Base-by-base conservation (phyloP, 768 basidiomycete species). In the Kwoniella sp. region DNA sequence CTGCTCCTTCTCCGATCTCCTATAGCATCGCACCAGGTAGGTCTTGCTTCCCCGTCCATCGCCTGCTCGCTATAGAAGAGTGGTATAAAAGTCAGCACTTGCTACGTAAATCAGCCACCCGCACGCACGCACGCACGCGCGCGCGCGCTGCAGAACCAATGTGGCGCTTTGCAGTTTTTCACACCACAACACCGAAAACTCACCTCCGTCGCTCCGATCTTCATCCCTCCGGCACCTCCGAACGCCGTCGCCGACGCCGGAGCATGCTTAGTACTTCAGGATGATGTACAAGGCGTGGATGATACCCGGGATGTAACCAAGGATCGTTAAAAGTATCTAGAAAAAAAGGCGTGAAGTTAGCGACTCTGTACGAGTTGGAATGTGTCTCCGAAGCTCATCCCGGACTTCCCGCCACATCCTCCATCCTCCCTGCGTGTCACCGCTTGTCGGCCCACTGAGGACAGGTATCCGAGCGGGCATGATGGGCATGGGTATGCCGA, bases 251-350 rank as follows among this genome's bases (percentile, higher is more conserved):
- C 41, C 11, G 11, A 20, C 41, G 50, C 23, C 22, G 50, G 50
- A 51, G 50, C n/a, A 28, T 26, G 47, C 61, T 47, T 54, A 73
- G 53, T 73, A 73, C 58, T 68, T 72, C 61, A 72, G 64, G 53
- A 76, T 74, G 58, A 77, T 77, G 55, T 74, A 77, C 9, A 77
- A 57, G 23, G 75, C 75, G 61, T 77, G 75, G 38, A 77, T 74
- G 70, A 74, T 73, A 47, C 74, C 89, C 78, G 79, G 90, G 88
- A 91, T 84, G 82, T 88, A 91, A 69, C 90, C 91, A 55, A 92
- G 83, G 48, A 87, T 82, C 57, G 81, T 81, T 70, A 92, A 81
- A 23, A 89, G 83, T 69, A 93, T 65, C 62, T 63, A 38, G 41
- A 45, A 20, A 45, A 20, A 45, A 45, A 45, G 20, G 41, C 41